A percentile compares a stretch with the other conserved stretches of the same genome.
Evolutionary conservation across 2,329 filamentous ascomycete species (phyloP).

Genomic region (Sporothrix luriei): DNA sequence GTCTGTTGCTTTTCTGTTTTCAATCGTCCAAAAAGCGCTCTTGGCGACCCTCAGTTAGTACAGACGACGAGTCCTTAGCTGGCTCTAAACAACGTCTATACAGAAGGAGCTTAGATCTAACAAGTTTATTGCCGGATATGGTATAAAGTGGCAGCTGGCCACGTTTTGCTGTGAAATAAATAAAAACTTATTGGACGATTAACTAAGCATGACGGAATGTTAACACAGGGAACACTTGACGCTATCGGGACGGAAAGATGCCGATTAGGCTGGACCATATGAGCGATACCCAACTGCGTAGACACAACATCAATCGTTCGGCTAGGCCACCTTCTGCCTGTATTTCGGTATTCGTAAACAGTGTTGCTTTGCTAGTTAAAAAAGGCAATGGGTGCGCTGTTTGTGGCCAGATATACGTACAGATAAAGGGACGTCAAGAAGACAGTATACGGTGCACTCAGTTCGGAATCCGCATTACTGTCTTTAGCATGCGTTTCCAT

Average conservation of each 20-base stretch:
- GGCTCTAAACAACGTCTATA: too few species aligned
- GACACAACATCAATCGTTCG: not conserved
- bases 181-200: not conserved
- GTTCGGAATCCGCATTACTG: not conserved
- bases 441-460: not conserved
- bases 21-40: too few species aligned
- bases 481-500: too few species aligned
- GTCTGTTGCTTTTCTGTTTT: too few species aligned
- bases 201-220: conserved; percentile 22
- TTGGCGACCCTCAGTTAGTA: conserved; percentile 7
- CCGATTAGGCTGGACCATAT: not conserved
- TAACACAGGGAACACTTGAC: not conserved
- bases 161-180: not conserved
- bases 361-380: too few species aligned
- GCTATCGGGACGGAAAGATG: not conserved
- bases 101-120: not conserved
- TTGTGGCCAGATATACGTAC: not conserved
- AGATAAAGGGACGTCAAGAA: conserved; percentile 6
- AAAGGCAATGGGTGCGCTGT: not conserved
- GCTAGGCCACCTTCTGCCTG: not conserved
- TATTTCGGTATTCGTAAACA: too few species aligned
- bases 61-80: not conserved
- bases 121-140: not conserved
- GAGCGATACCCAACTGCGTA: too few species aligned
- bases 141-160: not conserved